Evolutionary conservation across 495 filamentous ascomycete genomes (phyloP).

Genomic region (Podospora sp.): DNA sequence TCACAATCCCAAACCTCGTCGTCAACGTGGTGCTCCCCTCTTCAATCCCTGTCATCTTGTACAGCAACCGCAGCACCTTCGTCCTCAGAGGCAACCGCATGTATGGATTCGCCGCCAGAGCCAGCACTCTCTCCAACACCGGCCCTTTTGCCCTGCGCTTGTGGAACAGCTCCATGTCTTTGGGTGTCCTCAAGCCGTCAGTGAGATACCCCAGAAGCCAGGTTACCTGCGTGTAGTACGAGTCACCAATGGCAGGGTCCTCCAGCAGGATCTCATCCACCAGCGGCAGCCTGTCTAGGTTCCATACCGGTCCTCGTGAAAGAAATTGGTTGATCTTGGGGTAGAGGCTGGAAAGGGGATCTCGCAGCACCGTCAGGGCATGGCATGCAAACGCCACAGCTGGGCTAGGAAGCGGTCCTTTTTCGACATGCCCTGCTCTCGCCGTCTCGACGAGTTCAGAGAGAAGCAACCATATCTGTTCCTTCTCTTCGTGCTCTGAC

Average conservation of each 20-base stretch:
- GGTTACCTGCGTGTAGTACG: conserved; percentile 70
- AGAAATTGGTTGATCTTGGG: conserved; percentile 85
- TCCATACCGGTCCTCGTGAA: conserved; percentile 72
- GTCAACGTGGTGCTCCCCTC: conserved; percentile 83
- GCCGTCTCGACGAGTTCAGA: conserved; percentile 79
- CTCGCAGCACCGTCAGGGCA: conserved; percentile 65
- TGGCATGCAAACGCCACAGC: conserved; percentile 73
- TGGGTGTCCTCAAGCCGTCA: conserved; percentile 55
- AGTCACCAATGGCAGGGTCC: conserved; percentile 71
- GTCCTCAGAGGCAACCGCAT: conserved; percentile 60
- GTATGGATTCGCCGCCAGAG: conserved; percentile 68
- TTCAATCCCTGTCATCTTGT: conserved; percentile 69
- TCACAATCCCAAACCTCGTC: conserved; percentile 78
- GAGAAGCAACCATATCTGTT: conserved; percentile 72
- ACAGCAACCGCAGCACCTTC: conserved; percentile 73
- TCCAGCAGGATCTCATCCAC: conserved; percentile 71
- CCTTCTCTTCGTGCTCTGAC: conserved; percentile 74
- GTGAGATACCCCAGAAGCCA: conserved; percentile 83
- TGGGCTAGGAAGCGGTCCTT: conserved; percentile 68
- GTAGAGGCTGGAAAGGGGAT: conserved; percentile 84
- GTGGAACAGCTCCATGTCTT: conserved; percentile 83
- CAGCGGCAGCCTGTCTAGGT: conserved; percentile 72
- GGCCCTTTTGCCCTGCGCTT: conserved; percentile 55
- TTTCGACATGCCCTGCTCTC: conserved; percentile 49
- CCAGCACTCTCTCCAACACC: conserved; percentile 77